Conservation (phyloP, 2,329 filamentous ascomycete genomes). For the Xylariales sp. region DNA sequence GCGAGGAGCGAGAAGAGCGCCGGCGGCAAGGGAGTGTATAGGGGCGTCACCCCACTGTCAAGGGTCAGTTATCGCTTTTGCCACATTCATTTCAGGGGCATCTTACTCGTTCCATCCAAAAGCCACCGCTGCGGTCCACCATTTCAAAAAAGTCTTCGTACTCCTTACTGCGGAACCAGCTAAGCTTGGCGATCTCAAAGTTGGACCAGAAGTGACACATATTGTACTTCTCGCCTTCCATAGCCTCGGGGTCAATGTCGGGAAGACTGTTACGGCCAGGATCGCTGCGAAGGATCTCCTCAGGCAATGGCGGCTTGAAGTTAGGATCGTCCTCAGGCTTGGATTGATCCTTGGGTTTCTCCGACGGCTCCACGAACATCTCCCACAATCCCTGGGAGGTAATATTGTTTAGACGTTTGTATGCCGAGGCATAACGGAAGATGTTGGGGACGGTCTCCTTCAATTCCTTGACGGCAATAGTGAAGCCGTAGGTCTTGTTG, state of each 20-base stretch:
- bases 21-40: constrained; percentile 94
- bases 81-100: too few relatives aligned
- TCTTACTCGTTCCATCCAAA: constrained; percentile 95
- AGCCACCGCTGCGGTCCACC: constrained; percentile 97
- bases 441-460: constrained; percentile 98
- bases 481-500: constrained; percentile 99
- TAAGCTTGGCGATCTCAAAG: constrained; percentile 91
- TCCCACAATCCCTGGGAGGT: constrained; percentile 94
- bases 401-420: constrained; percentile 87
- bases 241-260: constrained; percentile 82
- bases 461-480: constrained; percentile 96
- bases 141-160: constrained; percentile 98
- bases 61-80: too few relatives aligned
- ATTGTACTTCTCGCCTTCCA: constrained; percentile 98
- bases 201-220: constrained; percentile 99
- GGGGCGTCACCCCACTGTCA: constrained; percentile 93
- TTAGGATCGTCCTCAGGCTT: constrained; percentile 59
- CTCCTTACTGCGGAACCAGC: constrained; percentile 95
- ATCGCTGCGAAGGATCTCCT: constrained; percentile 76
- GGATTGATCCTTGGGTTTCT: constrained; percentile 54
- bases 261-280: constrained; percentile 66
- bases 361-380: constrained; percentile 85
- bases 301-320: constrained; percentile 64
- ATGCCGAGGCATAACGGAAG: constrained; percentile 97
- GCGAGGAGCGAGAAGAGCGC: constrained; percentile 70